Conservation (phyloP, 805 yeast species). For the Candida nonsorbophila region DNA sequence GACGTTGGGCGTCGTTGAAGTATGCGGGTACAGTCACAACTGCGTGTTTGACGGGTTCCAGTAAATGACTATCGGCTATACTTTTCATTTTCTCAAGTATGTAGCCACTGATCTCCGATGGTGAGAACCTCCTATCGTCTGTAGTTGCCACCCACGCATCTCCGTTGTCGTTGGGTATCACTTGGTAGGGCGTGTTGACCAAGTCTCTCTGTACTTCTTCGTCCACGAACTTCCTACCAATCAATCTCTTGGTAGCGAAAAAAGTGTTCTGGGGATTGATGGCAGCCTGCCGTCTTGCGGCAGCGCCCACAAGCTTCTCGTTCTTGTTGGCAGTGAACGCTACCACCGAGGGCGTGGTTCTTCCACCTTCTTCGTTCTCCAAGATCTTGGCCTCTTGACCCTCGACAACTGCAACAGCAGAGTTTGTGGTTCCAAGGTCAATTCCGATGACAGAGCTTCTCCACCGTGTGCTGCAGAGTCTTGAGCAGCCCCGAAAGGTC, state of each 20-base stretch:
- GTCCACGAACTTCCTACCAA: slow-evolving; percentile 68
- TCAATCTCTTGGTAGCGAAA: slow-evolving; percentile 76
- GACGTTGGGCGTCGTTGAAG: slow-evolving; percentile 74
- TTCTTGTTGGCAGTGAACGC: slow-evolving; percentile 42
- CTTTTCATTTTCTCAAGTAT: slow-evolving; percentile 61
- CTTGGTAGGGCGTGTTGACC: slow-evolving; percentile 56
- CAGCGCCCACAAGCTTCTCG: slow-evolving; percentile 51
- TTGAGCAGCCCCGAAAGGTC: too few species aligned
- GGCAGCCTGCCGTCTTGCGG: slow-evolving; percentile 74
- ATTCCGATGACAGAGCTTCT: slow-evolving; percentile 71
- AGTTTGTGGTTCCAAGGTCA: slow-evolving; percentile 82
- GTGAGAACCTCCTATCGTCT: slow-evolving; percentile 47
- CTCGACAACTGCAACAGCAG: slow-evolving; percentile 75
- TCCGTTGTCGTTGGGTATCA: slow-evolving; percentile 54
- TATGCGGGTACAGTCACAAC: slow-evolving; percentile 85
- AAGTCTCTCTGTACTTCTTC: slow-evolving; percentile 67
- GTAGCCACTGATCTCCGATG: slow-evolving; percentile 67
- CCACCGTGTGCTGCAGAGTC: slow-evolving; percentile 5
- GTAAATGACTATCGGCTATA: slow-evolving; percentile 55
- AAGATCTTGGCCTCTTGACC: slow-evolving; percentile 60
- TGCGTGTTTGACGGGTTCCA: slow-evolving; percentile 51
- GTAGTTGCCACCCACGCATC: slow-evolving; percentile 63
- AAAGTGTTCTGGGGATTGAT: slow-evolving; percentile 75
- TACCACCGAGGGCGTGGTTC: slow-evolving; percentile 78
- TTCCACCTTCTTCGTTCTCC: slow-evolving; percentile 72